Conservation (phyloP, 108 stramenopile species). For the Chaetoceros tenuissimus region DNA sequence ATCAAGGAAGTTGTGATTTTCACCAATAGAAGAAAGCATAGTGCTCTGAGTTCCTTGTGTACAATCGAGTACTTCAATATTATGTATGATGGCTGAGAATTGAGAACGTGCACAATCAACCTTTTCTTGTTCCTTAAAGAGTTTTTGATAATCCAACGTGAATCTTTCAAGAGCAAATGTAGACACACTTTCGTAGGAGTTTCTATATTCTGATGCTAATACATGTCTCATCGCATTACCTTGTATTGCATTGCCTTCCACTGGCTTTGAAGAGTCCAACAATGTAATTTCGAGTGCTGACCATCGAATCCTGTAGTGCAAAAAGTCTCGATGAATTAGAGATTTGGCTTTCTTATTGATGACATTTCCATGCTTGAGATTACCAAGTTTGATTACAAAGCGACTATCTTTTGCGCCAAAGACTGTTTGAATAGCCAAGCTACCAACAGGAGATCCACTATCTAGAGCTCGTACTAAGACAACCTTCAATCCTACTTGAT, state of each 20-base stretch:
- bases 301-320: constrained; percentile 70
- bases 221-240: background rate
- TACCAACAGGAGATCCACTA: constrained; percentile 52
- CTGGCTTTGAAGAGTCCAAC: constrained; percentile 22
- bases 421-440: constrained; percentile 70
- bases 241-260: constrained; percentile 2
- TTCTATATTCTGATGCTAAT: background rate
- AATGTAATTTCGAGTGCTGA: constrained; percentile 66
- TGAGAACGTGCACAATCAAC: constrained; percentile 48
- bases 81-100: constrained; percentile 63
- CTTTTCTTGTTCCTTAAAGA: constrained; percentile 53
- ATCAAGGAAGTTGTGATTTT: constrained; percentile 57
- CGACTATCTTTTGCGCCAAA: constrained; percentile 60
- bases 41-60: constrained; percentile 52
- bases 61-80: constrained; percentile 56
- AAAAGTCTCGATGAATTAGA: constrained; percentile 50
- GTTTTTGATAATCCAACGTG: constrained; percentile 75
- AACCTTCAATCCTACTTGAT: constrained; percentile 58
- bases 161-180: constrained; percentile 54
- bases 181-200: constrained; percentile 23
- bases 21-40: constrained; percentile 56
- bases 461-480: constrained; percentile 28
- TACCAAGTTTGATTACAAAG: constrained; percentile 75
- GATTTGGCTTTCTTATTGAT: background rate
- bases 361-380: constrained; percentile 30